Conservation (phyloP, 352 stramenopile species). For the Phytophthora kernoviae region DNA sequence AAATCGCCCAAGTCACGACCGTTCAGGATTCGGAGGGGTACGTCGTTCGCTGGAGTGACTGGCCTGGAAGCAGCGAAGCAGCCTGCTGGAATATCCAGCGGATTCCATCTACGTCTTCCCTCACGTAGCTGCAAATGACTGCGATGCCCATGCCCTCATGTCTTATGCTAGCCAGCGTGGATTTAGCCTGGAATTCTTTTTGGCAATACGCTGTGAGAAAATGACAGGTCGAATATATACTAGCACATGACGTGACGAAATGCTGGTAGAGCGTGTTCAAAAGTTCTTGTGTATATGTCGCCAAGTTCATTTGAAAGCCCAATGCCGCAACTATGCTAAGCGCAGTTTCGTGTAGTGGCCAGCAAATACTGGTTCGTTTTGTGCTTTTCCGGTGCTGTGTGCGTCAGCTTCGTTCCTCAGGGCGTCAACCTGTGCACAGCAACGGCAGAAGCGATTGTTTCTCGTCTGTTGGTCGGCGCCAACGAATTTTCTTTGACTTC, state of each 20-base stretch:
- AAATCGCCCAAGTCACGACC: conserved; percentile 29
- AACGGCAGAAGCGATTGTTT: conserved; percentile 15
- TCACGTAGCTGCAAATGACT: not conserved
- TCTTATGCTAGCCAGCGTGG: not conserved
- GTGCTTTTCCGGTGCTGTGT: not conserved
- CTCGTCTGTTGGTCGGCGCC: conserved; percentile 18
- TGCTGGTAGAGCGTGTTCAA: too few species aligned
- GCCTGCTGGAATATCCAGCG: not conserved
- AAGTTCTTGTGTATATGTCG: too few species aligned
- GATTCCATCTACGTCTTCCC: not conserved
- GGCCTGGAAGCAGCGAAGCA: conserved; percentile 13
- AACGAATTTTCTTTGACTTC: conserved; percentile 25
- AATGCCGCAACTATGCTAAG: not conserved
- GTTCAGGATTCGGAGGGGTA: conserved; percentile 35
- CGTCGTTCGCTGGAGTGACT: conserved; percentile 20
- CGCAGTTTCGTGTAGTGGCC: not conserved
- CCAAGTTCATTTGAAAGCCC: not conserved
- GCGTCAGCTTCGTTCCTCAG: not conserved
- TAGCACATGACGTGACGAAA: too few species aligned
- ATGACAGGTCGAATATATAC: too few species aligned
- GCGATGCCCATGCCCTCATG: conserved; percentile 5
- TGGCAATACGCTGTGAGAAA: too few species aligned
- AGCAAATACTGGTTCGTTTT: not conserved
- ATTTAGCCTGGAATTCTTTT: too few species aligned
- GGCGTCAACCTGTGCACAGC: not conserved